Evolutionary conservation across 495 filamentous ascomycete species (phyloP), one percentile per base, ranked within the genome.

Genomic region (Opeltia flavorubescens): DNA sequence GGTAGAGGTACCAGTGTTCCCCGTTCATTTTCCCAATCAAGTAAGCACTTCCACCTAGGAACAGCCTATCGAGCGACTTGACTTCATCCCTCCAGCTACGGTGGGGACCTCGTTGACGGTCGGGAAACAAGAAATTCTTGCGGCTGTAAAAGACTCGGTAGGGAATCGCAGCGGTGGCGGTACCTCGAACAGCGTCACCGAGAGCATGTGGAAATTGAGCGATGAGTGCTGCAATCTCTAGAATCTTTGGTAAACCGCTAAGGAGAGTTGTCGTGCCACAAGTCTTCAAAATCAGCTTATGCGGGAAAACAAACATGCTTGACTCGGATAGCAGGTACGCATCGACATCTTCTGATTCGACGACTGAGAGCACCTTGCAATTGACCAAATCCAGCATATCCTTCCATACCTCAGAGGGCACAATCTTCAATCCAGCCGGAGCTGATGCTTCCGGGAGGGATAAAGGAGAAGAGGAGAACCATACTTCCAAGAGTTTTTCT

Each of bases 11-110:
- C 93, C 93, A 99, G 58, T 99, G 93, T 65, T 96, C 93, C 50
- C 91, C 89, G 58, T 99, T 99, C 88, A 96, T 95, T 64, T 94
- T 95, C 53, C 93, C 93, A 51, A 99, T 91, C 89, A 96, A 93
- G 66, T 99, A 99, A 26, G 93, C 93, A 63, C 89, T 96, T 34
- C 93, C 93, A 47, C 84, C 83, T 39, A 82, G 70, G 61, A 96
- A 96, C 56, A 84, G 81, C 55, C 78, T 76, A 66, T 99, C 93
- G 49, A 99, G 71, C 50, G 76, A 91, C 46, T 77, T 80, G 52
- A 99, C 93, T 60, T 99, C 93, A 55, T 95, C 79, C 53, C 86
- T 80, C 93, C 93, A 99, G 76, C 88, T 96, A 48, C 86, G 82
- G 61, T 99, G 93, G 40, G 93, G 93, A 28, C 89, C 88, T 17